A percentile compares a stretch with the other conserved stretches of the same genome.
These are phyloP conservation scores for Gamarada debralockiae DNA, from an alignment of 495 filamentous ascomycete species.

Conservation along the genomic window DNA sequence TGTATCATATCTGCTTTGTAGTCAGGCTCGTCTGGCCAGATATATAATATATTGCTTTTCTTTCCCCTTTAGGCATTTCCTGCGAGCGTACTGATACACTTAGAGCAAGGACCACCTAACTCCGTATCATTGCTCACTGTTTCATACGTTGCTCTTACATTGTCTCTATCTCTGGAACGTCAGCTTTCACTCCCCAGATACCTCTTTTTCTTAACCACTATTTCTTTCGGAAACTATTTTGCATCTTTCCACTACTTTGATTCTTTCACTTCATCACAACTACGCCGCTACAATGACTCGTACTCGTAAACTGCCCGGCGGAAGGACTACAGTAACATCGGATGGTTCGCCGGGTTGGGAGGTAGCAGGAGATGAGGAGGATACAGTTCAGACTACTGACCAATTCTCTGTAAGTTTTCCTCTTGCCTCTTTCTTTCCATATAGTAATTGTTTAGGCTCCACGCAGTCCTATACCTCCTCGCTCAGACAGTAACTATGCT, in stretches of 20 bases:
- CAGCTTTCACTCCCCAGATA: too few relatives aligned
- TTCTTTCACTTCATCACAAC: background rate
- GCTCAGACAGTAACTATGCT: slow-evolving; percentile 2
- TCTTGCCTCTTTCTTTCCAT: background rate
- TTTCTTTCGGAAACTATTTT: background rate
- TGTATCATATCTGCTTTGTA: slow-evolving; percentile 9
- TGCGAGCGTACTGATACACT: slow-evolving; percentile 11
- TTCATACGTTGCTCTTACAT: slow-evolving; percentile 12
- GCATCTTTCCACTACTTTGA: background rate
- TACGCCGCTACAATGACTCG: background rate
- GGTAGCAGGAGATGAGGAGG: slow-evolving; percentile 2
- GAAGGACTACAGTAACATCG: slow-evolving; percentile 1
- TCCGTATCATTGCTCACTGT: slow-evolving; percentile 1
- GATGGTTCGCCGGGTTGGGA: background rate
- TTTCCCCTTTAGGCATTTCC: slow-evolving; percentile 8
- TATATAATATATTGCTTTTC: slow-evolving; percentile 14
- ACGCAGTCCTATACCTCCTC: slow-evolving; percentile 9
- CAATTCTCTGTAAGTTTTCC: slow-evolving; percentile 6
- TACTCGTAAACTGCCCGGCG: background rate
- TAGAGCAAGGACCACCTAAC: slow-evolving; percentile 2
- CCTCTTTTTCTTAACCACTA: slow-evolving; percentile 7
- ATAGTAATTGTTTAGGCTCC: slow-evolving; percentile 7
- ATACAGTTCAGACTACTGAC: slow-evolving; percentile 1
- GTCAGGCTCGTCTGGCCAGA: background rate
- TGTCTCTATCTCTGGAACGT: background rate